These are phyloP conservation scores for Aphanomyces stellatus DNA, from an alignment of 352 stramenopile genomes.

Conservation along the genomic window DNA sequence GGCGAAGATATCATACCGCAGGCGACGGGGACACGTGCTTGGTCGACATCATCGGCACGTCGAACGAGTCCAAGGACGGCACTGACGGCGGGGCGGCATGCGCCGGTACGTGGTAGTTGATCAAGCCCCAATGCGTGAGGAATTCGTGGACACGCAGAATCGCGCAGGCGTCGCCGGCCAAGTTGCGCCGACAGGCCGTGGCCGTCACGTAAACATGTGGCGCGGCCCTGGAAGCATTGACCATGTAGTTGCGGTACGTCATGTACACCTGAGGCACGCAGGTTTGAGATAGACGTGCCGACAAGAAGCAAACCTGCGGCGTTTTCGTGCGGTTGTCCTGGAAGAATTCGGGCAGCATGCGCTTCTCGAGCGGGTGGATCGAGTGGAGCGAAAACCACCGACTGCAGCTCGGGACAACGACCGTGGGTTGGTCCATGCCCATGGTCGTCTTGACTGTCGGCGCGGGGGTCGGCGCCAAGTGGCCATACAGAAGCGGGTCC, in stretches of 20 bases:
- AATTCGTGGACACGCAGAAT: constrained; percentile 83
- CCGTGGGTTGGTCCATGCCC: background rate
- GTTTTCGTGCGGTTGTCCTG: constrained; percentile 24
- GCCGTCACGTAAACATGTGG: constrained; percentile 72
- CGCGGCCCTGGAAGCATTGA: constrained; percentile 69
- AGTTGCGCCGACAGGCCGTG: constrained; percentile 71
- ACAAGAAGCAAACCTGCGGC: background rate
- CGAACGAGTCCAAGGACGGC: background rate
- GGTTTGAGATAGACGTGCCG: constrained; percentile 31
- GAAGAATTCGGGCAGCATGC: constrained; percentile 82
- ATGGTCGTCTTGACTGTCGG: background rate
- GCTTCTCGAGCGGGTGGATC: constrained; percentile 72
- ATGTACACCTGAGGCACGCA: constrained; percentile 43
- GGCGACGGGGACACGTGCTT: constrained; percentile 5
- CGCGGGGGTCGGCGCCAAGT: background rate
- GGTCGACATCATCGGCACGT: constrained; percentile 27
- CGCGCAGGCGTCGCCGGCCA: constrained; percentile 70
- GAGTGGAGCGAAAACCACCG: constrained; percentile 70
- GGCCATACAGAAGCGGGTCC: background rate
- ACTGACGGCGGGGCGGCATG: constrained; percentile 32
- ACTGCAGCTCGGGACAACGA: constrained; percentile 61
- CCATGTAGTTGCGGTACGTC: constrained; percentile 85
- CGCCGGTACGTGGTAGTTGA: constrained; percentile 77
- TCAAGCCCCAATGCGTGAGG: constrained; percentile 75
- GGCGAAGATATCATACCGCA: too few species aligned